Conservation (phyloP, 208 protist genomes). For the Phytomonas francai region DNA sequence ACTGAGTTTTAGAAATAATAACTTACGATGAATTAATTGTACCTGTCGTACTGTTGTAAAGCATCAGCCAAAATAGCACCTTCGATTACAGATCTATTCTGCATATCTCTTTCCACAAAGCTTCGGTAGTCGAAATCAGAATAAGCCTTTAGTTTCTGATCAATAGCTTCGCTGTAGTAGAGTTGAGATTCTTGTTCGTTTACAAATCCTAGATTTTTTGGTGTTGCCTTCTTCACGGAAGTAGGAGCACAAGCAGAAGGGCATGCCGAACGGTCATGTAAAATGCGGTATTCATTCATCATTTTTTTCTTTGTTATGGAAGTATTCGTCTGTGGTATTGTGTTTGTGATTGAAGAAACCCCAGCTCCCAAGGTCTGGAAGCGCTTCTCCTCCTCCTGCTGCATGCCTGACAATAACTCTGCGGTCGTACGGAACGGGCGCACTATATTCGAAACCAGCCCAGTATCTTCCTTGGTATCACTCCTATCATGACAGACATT, state of each 20-base stretch:
- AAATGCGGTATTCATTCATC: conserved; percentile 37
- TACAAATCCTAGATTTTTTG: conserved; percentile 36
- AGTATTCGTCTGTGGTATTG: neutral
- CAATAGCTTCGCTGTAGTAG: conserved; percentile 47
- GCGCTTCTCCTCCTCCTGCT: conserved; percentile 32
- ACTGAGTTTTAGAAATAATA: neutral
- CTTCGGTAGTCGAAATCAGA: conserved; percentile 73
- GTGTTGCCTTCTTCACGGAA: neutral
- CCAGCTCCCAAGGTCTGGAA: conserved; percentile 18
- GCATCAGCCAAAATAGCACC: conserved; percentile 78
- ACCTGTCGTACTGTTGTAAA: conserved; percentile 50
- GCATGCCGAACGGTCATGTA: conserved; percentile 6
- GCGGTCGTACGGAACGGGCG: conserved; percentile 34
- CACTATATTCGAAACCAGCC: neutral
- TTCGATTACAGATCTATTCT: conserved; percentile 46
- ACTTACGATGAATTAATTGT: conserved; percentile 13
- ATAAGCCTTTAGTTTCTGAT: conserved; percentile 30
- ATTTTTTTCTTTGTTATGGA: conserved; percentile 25
- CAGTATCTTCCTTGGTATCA: neutral
- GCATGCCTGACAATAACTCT: conserved; percentile 39
- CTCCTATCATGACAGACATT: neutral
- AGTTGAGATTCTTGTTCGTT: conserved; percentile 17
- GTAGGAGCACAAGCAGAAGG: neutral
- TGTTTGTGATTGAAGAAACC: neutral
- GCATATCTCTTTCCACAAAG: conserved; percentile 49